phyloP scores from a whole-genome alignment of 1,284 basidiomycete species.

The Melampsora abietis-canadensis region DNA sequence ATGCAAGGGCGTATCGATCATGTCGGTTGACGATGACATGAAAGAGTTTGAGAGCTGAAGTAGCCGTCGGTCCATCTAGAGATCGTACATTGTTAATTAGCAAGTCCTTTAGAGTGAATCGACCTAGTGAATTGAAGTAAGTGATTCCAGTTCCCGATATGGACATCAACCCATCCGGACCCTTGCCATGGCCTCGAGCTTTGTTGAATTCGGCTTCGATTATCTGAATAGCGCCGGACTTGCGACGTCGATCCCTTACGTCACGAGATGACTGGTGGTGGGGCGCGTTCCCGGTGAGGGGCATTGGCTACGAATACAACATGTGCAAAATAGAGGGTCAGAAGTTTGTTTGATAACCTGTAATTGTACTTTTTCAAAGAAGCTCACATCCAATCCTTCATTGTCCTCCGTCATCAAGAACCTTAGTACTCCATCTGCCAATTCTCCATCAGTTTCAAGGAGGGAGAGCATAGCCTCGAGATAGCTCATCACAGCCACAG shows the following conservation, averaged over 20 bases:
- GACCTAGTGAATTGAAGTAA: slow-evolving; percentile 78
- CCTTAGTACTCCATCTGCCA: slow-evolving; percentile 68
- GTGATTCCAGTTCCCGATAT: slow-evolving; percentile 59
- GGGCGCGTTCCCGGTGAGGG: slow-evolving; percentile 10
- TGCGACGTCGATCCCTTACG: slow-evolving; percentile 58
- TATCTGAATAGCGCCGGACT: slow-evolving; percentile 77
- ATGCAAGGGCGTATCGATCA: slow-evolving; percentile 64
- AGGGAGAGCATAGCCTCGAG: slow-evolving; percentile 81
- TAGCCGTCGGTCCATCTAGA: slow-evolving; percentile 62
- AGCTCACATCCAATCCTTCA: slow-evolving; percentile 58
- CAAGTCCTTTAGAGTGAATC: slow-evolving; percentile 85
- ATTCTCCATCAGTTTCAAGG: slow-evolving; percentile 64
- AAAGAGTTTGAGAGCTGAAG: slow-evolving; percentile 73
- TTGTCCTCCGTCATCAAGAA: slow-evolving; percentile 80
- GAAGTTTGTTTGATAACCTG: background rate
- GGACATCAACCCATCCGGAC: slow-evolving; percentile 56
- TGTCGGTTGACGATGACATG: slow-evolving; percentile 70
- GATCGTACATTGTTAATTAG: slow-evolving; percentile 73
- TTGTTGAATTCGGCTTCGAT: slow-evolving; percentile 64
- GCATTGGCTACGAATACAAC: background rate
- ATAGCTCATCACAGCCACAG: slow-evolving; percentile 94
- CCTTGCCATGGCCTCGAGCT: slow-evolving; percentile 10
- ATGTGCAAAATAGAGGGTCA: slow-evolving; percentile 5
- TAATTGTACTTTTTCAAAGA: background rate
- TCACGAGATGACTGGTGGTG: slow-evolving; percentile 1